Conservation (phyloP, 2,329 filamentous ascomycete genomes). For the Fusarium lateritium region DNA sequence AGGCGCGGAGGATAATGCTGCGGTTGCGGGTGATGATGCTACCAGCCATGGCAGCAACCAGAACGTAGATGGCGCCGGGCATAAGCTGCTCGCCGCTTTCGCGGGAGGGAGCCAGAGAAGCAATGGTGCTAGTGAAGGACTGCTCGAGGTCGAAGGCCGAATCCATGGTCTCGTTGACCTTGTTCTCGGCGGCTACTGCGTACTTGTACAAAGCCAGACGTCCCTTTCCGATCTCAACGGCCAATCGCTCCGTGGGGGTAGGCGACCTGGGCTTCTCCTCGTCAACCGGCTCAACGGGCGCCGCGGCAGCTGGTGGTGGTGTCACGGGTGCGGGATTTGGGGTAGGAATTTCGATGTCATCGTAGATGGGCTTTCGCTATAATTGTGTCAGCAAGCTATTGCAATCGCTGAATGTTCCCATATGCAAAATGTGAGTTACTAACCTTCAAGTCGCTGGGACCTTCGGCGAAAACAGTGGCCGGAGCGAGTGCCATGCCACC, state of each 20-base stretch:
- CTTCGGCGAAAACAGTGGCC: conserved; percentile 66
- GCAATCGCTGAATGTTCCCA: not conserved
- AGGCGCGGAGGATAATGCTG: conserved; percentile 83
- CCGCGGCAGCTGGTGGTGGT: conserved; percentile 49
- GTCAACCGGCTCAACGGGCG: conserved; percentile 52
- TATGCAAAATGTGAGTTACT: conserved; percentile 12
- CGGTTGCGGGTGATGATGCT: conserved; percentile 92
- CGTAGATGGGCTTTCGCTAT: conserved; percentile 83
- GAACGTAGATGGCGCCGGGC: conserved; percentile 91
- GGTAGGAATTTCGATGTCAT: conserved; percentile 70
- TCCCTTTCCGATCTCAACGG: conserved; percentile 82
- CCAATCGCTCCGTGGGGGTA: conserved; percentile 91
- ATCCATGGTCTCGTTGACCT: conserved; percentile 86
- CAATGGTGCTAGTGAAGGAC: conserved; percentile 90
- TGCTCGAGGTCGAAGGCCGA: conserved; percentile 87
- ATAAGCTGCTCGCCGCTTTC: conserved; percentile 91
- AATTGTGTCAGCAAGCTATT: conserved; percentile 18
- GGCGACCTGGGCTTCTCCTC: conserved; percentile 64
- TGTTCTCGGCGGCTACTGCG: conserved; percentile 81
- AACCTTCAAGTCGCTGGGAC: conserved; percentile 57
- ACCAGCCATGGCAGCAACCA: conserved; percentile 95
- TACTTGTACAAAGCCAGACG: conserved; percentile 86
- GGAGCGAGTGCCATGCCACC: conserved; percentile 65
- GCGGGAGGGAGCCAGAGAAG: conserved; percentile 87
- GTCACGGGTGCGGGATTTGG: conserved; percentile 52